Base-by-base conservation (phyloP, 352 stramenopile species). In the Phytophthora cactorum region DNA sequence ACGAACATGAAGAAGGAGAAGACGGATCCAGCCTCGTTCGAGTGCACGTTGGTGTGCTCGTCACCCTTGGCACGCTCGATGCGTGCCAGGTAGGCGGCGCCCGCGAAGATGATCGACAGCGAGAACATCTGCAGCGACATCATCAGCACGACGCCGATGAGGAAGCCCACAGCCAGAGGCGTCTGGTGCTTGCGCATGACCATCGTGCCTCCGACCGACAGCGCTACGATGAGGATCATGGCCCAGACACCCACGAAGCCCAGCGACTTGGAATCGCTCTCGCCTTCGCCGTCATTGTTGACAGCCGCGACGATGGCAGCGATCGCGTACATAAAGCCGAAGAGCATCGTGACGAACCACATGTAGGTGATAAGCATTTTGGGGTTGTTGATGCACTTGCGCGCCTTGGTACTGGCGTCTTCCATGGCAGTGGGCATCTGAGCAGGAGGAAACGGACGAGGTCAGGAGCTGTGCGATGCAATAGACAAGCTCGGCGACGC, bases 101-200 rank as follows among this genome's bases (percentile, higher is more conserved):
- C 83, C 22, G 84, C 82, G 63, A 92, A 93, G 59, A 95, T 81
- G 52, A 95, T 78, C 9, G 77, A 86, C 34, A 95, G 73, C 70
- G 83, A 91, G 71, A 95, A 92, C 85, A 93, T 93, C 60, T 95
- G 85, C 66, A 95, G 82, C 55, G 86, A 82, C 88, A 96, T 96
- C 85, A 97, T 96, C 53, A 96, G 79, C 44, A 97, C 88, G 60
- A 97, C 86, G 71, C 90, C 90, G 54, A 97, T 92, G 67, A 97
- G 93, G 65, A 97, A 96, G 51, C 90, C 88, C 38, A 97, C 86
- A 14, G 90, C 88, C 43, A 97, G 66, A 15, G 86, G 85, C 8
- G 86, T 95, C 74, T 92, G 79, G 78, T 95, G 94, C 77, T 94
- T 93, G 58, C 88, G 86, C 90, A 97, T 95, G 51, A 97, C 87